Evolutionary conservation across 345 rosid genomes (phyloP).

Genomic region (Atalantia buxifolia): DNA sequence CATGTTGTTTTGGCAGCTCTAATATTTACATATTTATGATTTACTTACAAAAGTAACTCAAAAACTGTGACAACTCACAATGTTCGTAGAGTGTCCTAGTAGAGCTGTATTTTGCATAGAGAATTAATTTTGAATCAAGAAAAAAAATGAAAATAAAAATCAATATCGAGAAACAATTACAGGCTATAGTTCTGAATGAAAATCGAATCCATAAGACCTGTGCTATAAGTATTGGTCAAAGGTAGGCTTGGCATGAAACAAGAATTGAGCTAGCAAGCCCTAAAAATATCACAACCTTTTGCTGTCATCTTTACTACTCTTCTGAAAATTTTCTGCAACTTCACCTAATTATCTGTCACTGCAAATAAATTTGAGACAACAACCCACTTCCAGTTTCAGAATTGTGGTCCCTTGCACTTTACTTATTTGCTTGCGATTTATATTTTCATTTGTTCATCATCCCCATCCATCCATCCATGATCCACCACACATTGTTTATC

Average conservation of each 20-base stretch:
- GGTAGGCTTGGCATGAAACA: neutral
- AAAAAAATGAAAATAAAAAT: neutral
- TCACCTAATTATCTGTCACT: conserved; percentile 15
- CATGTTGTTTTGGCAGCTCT: no score
- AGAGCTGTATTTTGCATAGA: neutral
- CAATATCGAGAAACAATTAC: neutral
- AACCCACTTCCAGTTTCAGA: conserved; percentile 1
- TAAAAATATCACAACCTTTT: neutral
- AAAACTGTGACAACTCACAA: neutral
- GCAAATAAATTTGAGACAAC: neutral
- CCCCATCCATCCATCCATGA: conserved; percentile 2
- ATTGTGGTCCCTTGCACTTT: neutral
- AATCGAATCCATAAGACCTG: neutral
- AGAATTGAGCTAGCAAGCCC: neutral
- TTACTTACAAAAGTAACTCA: neutral
- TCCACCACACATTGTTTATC: neutral
- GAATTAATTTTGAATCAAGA: neutral
- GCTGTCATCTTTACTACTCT: conserved; percentile 14
- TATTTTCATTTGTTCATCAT: conserved; percentile 6
- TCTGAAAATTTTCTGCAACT: neutral
- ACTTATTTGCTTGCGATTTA: neutral
- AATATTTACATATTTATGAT: neutral
- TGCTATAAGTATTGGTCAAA: neutral
- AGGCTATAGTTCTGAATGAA: neutral
- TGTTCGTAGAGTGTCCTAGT: neutral